Evolutionary conservation across 1,284 basidiomycete genomes (phyloP).

Genomic region (Microbotryum intermedium): DNA sequence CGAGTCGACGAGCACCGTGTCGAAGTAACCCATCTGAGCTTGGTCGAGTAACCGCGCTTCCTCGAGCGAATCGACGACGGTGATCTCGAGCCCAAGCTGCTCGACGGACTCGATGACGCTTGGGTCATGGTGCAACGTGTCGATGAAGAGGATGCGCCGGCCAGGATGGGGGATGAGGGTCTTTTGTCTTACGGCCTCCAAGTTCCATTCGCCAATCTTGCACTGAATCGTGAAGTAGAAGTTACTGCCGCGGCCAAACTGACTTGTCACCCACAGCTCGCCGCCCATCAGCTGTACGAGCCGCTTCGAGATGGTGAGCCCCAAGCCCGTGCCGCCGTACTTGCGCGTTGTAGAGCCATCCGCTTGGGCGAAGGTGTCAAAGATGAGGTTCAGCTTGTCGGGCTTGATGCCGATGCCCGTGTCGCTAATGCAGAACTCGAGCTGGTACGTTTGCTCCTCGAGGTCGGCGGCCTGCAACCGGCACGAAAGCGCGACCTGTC

Average conservation of each 20-base stretch:
- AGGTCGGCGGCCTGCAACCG: constrained; percentile 55
- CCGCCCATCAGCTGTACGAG: constrained; percentile 96
- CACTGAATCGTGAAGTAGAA: constrained; percentile 96
- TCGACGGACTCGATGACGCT: constrained; percentile 69
- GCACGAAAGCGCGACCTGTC: constrained; percentile 84
- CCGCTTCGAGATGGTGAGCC: constrained; percentile 60
- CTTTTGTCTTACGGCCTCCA: constrained; percentile 33
- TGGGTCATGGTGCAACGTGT: constrained; percentile 69
- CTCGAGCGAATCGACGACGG: constrained; percentile 64
- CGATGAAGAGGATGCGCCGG: constrained; percentile 72
- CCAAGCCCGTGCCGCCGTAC: constrained; percentile 95
- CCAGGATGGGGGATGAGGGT: constrained; percentile 42
- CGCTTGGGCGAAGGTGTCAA: constrained; percentile 98
- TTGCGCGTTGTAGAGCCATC: constrained; percentile 66
- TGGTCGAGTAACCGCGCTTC: constrained; percentile 49
- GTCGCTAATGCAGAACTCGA: constrained; percentile 96
- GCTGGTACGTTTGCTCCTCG: constrained; percentile 68
- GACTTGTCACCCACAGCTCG: constrained; percentile 96
- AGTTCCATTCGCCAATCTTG: constrained; percentile 30
- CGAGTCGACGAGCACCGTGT: constrained; percentile 92
- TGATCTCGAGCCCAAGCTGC: constrained; percentile 72
- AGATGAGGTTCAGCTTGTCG: constrained; percentile 96
- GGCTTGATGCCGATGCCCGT: constrained; percentile 99
- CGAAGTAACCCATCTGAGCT: constrained; percentile 71
- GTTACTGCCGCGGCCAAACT: constrained; percentile 76